Conservation (phyloP, 805 yeast species). For the Isabelozyma rhagii region DNA sequence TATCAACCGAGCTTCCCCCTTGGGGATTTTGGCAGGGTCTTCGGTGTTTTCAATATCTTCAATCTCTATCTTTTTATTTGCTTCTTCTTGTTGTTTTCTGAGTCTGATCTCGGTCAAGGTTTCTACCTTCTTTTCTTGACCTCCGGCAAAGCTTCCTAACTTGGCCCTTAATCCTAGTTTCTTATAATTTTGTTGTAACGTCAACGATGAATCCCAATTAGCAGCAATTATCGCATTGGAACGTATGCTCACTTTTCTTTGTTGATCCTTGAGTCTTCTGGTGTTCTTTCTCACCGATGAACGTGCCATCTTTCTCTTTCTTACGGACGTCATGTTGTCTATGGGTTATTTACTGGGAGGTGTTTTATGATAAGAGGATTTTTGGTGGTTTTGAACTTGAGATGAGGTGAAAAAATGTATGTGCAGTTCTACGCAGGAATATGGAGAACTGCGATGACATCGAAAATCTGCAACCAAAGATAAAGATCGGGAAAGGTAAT, state of each 20-base stretch:
- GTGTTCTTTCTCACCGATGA: constrained; percentile 69
- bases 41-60: constrained; percentile 42
- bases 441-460: neutral
- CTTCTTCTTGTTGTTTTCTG: constrained; percentile 20
- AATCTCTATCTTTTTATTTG: constrained; percentile 11
- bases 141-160: constrained; percentile 73
- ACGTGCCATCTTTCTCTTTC: constrained; percentile 81
- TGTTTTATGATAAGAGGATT: neutral
- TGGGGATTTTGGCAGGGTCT: constrained; percentile 62
- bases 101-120: constrained; percentile 32
- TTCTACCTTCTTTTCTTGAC: constrained; percentile 60
- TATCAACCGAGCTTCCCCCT: constrained; percentile 74
- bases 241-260: constrained; percentile 60
- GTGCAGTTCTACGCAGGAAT: neutral
- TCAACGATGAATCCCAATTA: constrained; percentile 83
- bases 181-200: constrained; percentile 83
- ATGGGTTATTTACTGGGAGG: neutral
- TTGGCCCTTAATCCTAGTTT: constrained; percentile 71
- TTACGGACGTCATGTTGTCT: constrained; percentile 59
- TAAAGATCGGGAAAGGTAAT: neutral
- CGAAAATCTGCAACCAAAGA: neutral
- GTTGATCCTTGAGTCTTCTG: constrained; percentile 66
- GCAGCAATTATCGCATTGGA: constrained; percentile 82
- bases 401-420: neutral
- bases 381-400: neutral